These are phyloP conservation scores for Pilaira anomala DNA, from an alignment of 192 early-diverging fungal genomes.

Conservation along the genomic window DNA sequence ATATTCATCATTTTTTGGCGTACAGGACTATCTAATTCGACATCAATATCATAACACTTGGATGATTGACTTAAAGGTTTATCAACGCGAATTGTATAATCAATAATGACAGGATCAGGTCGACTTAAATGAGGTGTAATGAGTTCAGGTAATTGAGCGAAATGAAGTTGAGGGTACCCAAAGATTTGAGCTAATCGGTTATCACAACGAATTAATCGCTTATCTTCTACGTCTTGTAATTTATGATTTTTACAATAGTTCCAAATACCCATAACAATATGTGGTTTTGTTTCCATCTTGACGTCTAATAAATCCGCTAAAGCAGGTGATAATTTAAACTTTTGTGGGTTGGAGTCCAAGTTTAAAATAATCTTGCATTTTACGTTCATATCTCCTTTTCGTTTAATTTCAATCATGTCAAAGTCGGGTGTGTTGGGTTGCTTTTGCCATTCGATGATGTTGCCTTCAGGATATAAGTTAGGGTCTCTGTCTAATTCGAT, in stretches of 20 bases:
- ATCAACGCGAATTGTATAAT: constrained; percentile 77
- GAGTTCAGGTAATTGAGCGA: constrained; percentile 80
- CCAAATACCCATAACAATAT: constrained; percentile 86
- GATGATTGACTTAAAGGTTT: constrained; percentile 70
- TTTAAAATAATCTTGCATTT: constrained; percentile 76
- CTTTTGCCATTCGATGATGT: constrained; percentile 71
- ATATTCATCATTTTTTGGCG: constrained; percentile 54
- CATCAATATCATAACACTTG: constrained; percentile 89
- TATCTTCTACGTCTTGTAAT: constrained; percentile 89
- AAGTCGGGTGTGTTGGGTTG: constrained; percentile 45
- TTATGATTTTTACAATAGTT: constrained; percentile 94
- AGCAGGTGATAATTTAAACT: constrained; percentile 72
- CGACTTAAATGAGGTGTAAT: constrained; percentile 70
- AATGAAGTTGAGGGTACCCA: constrained; percentile 61
- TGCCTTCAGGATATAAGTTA: constrained; percentile 71
- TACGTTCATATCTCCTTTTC: constrained; percentile 82
- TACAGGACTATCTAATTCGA: constrained; percentile 79
- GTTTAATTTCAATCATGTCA: constrained; percentile 91
- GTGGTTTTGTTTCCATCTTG: constrained; percentile 64
- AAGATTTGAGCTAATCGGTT: constrained; percentile 65
- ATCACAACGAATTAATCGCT: constrained; percentile 83
- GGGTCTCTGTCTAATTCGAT: constrained; percentile 81
- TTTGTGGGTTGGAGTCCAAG: constrained; percentile 73
- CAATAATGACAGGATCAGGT: constrained; percentile 83
- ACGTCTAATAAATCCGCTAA: constrained; percentile 78